Evolutionary conservation across 441 rosid genomes (phyloP).

Genomic region (Populus hybrid): DNA sequence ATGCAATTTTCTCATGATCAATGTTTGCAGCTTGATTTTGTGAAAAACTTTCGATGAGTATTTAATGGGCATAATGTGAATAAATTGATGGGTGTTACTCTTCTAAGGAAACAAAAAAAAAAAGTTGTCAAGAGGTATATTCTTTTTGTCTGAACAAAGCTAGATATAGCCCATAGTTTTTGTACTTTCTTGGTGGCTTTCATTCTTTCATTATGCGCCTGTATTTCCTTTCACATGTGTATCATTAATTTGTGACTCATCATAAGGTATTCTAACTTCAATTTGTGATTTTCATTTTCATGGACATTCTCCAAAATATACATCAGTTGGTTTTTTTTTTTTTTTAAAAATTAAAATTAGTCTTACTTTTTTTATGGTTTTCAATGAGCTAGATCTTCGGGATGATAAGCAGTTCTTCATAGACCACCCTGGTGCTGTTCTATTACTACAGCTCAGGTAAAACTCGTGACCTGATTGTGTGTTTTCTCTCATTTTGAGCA

Average conservation of each 20-base stretch:
- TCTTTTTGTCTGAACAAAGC: neutral
- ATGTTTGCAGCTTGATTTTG: neutral
- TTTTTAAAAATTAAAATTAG: no score
- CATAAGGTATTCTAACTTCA: no score
- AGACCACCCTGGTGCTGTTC: constrained; percentile 86
- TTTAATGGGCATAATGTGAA: neutral
- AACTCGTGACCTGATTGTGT: constrained; percentile 6
- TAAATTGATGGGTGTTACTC: no score
- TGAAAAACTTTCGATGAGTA: neutral
- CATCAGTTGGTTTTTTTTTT: neutral
- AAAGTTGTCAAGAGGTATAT: neutral
- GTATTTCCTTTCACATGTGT: neutral
- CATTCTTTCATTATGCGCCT: neutral
- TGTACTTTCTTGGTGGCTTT: neutral
- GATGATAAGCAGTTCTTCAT: constrained; percentile 78
- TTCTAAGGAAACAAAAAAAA: neutral
- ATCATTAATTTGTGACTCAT: neutral
- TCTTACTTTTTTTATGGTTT: constrained; percentile 14
- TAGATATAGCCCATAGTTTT: neutral
- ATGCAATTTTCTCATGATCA: neutral
- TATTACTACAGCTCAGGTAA: constrained; percentile 68
- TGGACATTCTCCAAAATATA: neutral
- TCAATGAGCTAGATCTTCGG: constrained; percentile 60
- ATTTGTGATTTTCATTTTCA: constrained; percentile 1
- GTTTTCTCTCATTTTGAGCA: neutral